Base-by-base conservation (phyloP, 805 yeast genomes). In the Ogataea degrootiae region DNA sequence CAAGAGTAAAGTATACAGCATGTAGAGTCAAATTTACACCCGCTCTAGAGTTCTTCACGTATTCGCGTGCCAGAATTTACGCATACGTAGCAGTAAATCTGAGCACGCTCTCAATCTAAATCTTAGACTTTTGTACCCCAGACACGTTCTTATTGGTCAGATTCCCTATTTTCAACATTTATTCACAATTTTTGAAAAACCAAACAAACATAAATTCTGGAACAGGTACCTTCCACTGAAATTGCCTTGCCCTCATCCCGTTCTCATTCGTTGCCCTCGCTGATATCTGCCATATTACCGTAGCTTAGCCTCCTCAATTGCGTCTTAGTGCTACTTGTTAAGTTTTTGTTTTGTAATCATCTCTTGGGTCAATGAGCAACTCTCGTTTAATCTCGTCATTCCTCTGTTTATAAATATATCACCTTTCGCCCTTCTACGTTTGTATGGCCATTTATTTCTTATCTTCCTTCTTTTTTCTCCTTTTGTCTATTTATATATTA, bases 371-470 rank as follows among this genome's bases (percentile, higher is more conserved):
- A 34, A n/a, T 34, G 36, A 34, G 36, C 17, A 16, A 6, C 41
- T 26, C 34, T 39, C 41, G 16, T 21, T 11, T 26, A 6, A 14
- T 16, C 34, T 6, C 29, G 12, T 16, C 14, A 17, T 26, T 26
- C 34, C 19, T 22, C 23, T 34, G 43, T 43, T 38, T 43, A 40
- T 43, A 43, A 37, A 43, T 43, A 43, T 33, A 37, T 31, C 37
- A 8, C 17, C 37, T 12, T 33, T 42, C 29, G 21, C 39, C 44
- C 35, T 34, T 33, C 43, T 16, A 23, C 34, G 31, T 7, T 34
- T 19, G 4, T 33, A 26, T 26, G 12, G 31, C 11, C 31, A 9
- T 9, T 26, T 26, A 26, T 21, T 23, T 4, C 38, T 22, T 21
- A 15, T 16, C 15, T 21, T n/a, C 3, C 34, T 15, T 29, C n/a